phyloP scores from a whole-genome alignment of 306 rosid species.

The Fragaria ananassa region DNA sequence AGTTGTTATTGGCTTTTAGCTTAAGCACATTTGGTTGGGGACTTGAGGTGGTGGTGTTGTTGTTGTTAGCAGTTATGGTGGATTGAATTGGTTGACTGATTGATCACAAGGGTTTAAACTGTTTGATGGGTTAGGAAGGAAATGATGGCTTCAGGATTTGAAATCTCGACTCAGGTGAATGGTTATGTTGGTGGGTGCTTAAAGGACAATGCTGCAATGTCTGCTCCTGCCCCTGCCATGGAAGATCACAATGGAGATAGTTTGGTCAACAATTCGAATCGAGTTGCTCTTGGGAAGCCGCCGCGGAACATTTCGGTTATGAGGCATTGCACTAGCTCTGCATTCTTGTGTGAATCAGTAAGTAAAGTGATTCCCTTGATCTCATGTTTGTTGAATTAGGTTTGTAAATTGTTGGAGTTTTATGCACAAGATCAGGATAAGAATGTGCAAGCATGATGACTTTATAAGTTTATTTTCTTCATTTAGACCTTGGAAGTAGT shows the following conservation, averaged over 20 bases:
- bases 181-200: slow-evolving; percentile 27
- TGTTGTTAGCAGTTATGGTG: slow-evolving; percentile 13
- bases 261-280: slow-evolving; percentile 32
- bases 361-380: slow-evolving; percentile 16
- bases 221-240: slow-evolving; percentile 15
- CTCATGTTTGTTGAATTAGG: slow-evolving; percentile 2
- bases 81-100: neutral
- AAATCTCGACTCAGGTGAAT: slow-evolving; percentile 25
- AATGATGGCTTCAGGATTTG: slow-evolving; percentile 37
- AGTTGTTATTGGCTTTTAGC: slow-evolving; percentile 19
- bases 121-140: slow-evolving; percentile 34
- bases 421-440: neutral
- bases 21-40: slow-evolving; percentile 9
- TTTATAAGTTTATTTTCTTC: neutral
- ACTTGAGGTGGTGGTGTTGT: neutral
- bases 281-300: slow-evolving; percentile 39
- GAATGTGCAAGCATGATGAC: neutral
- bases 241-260: slow-evolving; percentile 50
- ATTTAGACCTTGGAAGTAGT: neutral
- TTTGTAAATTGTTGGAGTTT: neutral
- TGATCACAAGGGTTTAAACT: slow-evolving; percentile 9
- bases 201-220: slow-evolving; percentile 15
- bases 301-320: slow-evolving; percentile 46
- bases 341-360: slow-evolving; percentile 52
- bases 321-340: slow-evolving; percentile 52